A percentile compares a stretch with the other conserved stretches of the same genome.
phyloP scores from a whole-genome alignment of 768 basidiomycete genomes.

The Leccinum imitatum region DNA sequence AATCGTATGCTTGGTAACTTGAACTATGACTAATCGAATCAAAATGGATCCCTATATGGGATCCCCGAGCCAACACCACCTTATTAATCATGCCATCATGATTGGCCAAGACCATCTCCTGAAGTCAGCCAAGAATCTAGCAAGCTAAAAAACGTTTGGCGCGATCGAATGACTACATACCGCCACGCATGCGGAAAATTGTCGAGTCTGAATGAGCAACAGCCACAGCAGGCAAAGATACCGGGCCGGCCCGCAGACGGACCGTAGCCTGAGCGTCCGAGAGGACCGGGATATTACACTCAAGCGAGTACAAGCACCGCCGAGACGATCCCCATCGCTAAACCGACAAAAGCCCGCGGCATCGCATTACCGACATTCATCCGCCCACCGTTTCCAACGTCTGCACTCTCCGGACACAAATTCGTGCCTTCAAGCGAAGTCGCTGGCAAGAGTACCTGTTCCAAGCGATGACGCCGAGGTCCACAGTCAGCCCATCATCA shows the following conservation, averaged over 20 bases:
- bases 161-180: no score
- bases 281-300: not conserved
- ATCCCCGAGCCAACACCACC: not conserved
- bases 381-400: slow-evolving; percentile 4
- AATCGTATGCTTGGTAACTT: slow-evolving; percentile 10
- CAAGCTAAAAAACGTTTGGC: no score
- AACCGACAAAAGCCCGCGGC: slow-evolving; percentile 12
- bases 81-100: not conserved
- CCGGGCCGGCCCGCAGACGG: not conserved
- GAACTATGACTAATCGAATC: not conserved
- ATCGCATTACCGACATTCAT: not conserved
- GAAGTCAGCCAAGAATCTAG: not conserved
- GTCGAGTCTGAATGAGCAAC: not conserved
- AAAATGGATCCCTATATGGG: not conserved
- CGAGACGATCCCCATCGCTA: slow-evolving; percentile 5
- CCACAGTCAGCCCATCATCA: not conserved
- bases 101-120: not conserved
- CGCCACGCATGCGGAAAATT: no score
- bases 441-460: slow-evolving; percentile 37
- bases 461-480: not conserved
- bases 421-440: slow-evolving; percentile 23
- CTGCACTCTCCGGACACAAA: slow-evolving; percentile 19
- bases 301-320: slow-evolving; percentile 9
- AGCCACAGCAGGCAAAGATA: not conserved
- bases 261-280: not conserved